phyloP scores from a whole-genome alignment of 1,284 basidiomycete genomes.

The Pseudozyma hubeiensis region DNA sequence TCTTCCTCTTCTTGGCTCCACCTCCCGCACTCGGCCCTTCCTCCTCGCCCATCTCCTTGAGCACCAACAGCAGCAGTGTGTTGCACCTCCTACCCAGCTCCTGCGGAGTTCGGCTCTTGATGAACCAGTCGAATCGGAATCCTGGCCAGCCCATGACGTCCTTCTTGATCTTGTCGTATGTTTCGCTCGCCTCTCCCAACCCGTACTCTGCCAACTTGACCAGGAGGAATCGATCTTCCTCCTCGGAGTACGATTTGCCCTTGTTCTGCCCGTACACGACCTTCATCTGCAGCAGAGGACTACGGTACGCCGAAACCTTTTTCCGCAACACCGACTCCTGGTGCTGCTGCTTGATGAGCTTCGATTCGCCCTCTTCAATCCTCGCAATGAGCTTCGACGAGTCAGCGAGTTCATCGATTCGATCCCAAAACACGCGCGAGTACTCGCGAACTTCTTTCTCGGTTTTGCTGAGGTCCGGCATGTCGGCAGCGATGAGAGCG shows the following conservation, averaged over 20 bases:
- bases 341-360: slow-evolving; percentile 57
- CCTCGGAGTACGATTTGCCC: slow-evolving; percentile 91
- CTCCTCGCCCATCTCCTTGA: slow-evolving; percentile 78
- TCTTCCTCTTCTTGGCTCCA: slow-evolving; percentile 21
- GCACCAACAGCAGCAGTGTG: slow-evolving; percentile 88
- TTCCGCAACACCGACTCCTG: slow-evolving; percentile 57
- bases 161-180: slow-evolving; percentile 94
- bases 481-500: slow-evolving; percentile 83
- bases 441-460: slow-evolving; percentile 84
- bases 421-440: slow-evolving; percentile 86
- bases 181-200: slow-evolving; percentile 85
- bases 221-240: slow-evolving; percentile 95
- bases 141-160: slow-evolving; percentile 95
- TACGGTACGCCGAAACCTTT: slow-evolving; percentile 49
- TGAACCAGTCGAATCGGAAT: slow-evolving; percentile 96
- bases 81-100: slow-evolving; percentile 91
- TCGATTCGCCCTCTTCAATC: slow-evolving; percentile 66
- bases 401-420: slow-evolving; percentile 81
- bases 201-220: slow-evolving; percentile 92
- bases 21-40: slow-evolving; percentile 25
- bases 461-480: slow-evolving; percentile 76
- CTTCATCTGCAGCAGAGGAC: slow-evolving; percentile 62
- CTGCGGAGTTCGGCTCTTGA: slow-evolving; percentile 91
- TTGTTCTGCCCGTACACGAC: slow-evolving; percentile 72
- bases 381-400: slow-evolving; percentile 55